These are phyloP conservation scores for Cardamine chenopodiifolia DNA, from an alignment of 345 rosid genomes.

Conservation along the genomic window DNA sequence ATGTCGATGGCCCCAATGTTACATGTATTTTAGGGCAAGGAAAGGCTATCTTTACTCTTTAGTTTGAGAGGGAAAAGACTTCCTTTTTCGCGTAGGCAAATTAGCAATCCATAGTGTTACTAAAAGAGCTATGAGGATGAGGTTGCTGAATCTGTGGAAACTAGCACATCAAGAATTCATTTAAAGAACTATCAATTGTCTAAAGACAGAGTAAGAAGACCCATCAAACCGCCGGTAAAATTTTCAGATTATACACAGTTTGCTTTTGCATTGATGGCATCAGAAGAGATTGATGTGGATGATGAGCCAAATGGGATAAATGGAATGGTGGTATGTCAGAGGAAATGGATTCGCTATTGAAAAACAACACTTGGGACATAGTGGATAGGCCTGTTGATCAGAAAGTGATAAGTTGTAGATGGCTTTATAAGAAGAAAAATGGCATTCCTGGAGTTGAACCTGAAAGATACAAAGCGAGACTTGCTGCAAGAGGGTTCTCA, in stretches of 20 bases:
- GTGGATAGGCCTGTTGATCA: neutral
- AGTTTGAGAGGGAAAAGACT: too few species aligned
- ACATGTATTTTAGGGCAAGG: too few species aligned
- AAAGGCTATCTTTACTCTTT: too few species aligned
- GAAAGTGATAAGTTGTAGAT: neutral
- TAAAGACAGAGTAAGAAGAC: neutral
- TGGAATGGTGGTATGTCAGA: neutral
- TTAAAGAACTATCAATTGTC: neutral
- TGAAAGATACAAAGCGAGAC: neutral
- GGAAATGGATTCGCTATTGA: neutral
- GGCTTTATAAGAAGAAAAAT: neutral
- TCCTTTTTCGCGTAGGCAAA: too few species aligned
- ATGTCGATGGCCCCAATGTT: too few species aligned
- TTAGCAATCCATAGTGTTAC: too few species aligned
- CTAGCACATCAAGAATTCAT: too few species aligned
- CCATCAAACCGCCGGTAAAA: neutral
- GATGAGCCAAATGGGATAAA: accelerated
- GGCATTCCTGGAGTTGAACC: neutral
- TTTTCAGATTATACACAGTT: neutral
- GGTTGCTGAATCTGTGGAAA: too few species aligned
- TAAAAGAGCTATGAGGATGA: neutral
- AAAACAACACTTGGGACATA: neutral
- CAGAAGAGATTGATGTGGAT: neutral
- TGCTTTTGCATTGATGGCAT: neutral
- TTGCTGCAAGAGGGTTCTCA: neutral